phyloP scores from a whole-genome alignment of 2,329 filamentous ascomycete genomes.

The Colletotrichum siamense region DNA sequence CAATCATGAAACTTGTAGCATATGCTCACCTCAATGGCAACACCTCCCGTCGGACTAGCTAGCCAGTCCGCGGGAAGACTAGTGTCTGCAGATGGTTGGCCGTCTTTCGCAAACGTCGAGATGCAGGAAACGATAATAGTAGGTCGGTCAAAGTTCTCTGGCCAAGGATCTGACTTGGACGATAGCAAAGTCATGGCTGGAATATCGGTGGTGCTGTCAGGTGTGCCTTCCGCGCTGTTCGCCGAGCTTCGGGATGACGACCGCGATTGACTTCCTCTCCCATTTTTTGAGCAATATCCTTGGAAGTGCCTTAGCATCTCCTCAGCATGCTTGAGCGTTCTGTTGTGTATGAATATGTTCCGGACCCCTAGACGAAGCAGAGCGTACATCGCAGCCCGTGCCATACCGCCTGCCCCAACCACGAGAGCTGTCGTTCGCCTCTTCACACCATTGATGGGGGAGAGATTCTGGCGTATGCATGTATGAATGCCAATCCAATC shows the following conservation, averaged over 20 bases:
- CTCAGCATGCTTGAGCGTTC: slow-evolving; percentile 69
- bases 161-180: slow-evolving; percentile 68
- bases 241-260: not conserved
- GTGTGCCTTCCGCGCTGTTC: not conserved
- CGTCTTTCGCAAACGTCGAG: slow-evolving; percentile 69
- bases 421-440: slow-evolving; percentile 61
- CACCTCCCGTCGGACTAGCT: slow-evolving; percentile 74
- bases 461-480: slow-evolving; percentile 74
- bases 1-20: not conserved
- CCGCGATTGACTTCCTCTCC: slow-evolving; percentile 38
- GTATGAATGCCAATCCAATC: slow-evolving; percentile 82
- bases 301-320: slow-evolving; percentile 74
- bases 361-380: slow-evolving; percentile 79
- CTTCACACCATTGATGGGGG: slow-evolving; percentile 71
- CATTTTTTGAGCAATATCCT: slow-evolving; percentile 45
- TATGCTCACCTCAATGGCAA: slow-evolving; percentile 74
- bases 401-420: slow-evolving; percentile 76
- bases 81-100: slow-evolving; percentile 70
- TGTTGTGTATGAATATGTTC: slow-evolving; percentile 77
- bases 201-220: not conserved
- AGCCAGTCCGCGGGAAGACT: slow-evolving; percentile 74
- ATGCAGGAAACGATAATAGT: slow-evolving; percentile 81
- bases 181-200: slow-evolving; percentile 54
- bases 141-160: slow-evolving; percentile 63
- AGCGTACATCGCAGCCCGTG: slow-evolving; percentile 76